phyloP scores from a whole-genome alignment of 495 filamentous ascomycete species.

The Filosporella fistucella region DNA sequence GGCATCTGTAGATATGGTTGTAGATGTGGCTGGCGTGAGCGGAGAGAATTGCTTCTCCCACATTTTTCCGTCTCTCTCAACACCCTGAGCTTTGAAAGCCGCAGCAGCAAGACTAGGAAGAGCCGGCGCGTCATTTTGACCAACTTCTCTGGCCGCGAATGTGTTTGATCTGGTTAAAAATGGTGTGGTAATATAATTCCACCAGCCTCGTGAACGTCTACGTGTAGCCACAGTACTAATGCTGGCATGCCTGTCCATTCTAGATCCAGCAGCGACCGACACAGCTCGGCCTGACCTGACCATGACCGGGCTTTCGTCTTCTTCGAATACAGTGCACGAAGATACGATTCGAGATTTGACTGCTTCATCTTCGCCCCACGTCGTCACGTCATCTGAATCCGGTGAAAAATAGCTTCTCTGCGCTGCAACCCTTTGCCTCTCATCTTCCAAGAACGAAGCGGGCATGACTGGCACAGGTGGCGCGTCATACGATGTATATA shows the following conservation, averaged over 20 bases:
- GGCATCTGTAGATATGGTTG: slow-evolving; percentile 16
- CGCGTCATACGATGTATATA: slow-evolving; percentile 31
- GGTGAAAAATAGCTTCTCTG: slow-evolving; percentile 25
- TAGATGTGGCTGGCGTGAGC: slow-evolving; percentile 21
- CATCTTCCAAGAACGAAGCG: slow-evolving; percentile 14
- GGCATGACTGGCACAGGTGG: slow-evolving; percentile 23
- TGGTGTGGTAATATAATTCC: slow-evolving; percentile 80
- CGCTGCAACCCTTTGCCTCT: slow-evolving; percentile 19
- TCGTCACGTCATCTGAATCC: slow-evolving; percentile 22
- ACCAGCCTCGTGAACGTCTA: slow-evolving; percentile 67
- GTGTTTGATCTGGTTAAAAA: slow-evolving; percentile 50
- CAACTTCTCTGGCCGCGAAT: slow-evolving; percentile 26
- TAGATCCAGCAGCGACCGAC: slow-evolving; percentile 20
- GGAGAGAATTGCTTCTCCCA: slow-evolving; percentile 39
- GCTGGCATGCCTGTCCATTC: slow-evolving; percentile 11
- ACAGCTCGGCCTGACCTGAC: slow-evolving; percentile 21
- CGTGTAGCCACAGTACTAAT: slow-evolving; percentile 41
- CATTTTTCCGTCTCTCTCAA: slow-evolving; percentile 16
- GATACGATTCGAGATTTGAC: slow-evolving; percentile 32
- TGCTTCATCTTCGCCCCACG: slow-evolving; percentile 8
- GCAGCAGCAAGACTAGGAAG: slow-evolving; percentile 29
- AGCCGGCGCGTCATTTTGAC: slow-evolving; percentile 26
- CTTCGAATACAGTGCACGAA: slow-evolving; percentile 52
- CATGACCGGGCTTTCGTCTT: slow-evolving; percentile 38
- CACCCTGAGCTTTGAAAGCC: slow-evolving; percentile 23